Evolutionary conservation across 768 basidiomycete genomes (phyloP).

Genomic region (Tephrocybe sp.): DNA sequence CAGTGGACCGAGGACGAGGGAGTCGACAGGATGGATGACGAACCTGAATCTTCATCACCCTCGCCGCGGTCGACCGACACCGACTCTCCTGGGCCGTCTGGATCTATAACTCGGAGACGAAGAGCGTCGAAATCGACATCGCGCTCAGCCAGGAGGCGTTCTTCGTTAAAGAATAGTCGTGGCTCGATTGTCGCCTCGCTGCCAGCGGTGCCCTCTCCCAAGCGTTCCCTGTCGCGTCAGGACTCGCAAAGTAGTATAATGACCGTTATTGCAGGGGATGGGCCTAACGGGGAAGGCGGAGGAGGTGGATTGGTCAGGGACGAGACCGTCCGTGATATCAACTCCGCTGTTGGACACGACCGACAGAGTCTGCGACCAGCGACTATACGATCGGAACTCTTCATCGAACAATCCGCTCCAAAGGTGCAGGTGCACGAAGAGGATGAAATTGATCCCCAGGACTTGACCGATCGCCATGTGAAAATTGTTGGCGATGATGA

Average conservation of each 20-base stretch:
- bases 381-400: slow-evolving; percentile 26
- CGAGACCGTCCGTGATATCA: slow-evolving; percentile 28
- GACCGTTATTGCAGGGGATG: slow-evolving; percentile 63
- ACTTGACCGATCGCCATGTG: slow-evolving; percentile 36
- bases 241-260: slow-evolving; percentile 67
- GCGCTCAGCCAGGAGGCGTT: slow-evolving; percentile 24
- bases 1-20: slow-evolving; percentile 54
- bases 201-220: slow-evolving; percentile 33
- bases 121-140: slow-evolving; percentile 32
- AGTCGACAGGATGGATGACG: slow-evolving; percentile 35
- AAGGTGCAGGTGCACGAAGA: slow-evolving; percentile 11
- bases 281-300: slow-evolving; percentile 26
- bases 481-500: slow-evolving; percentile 51
- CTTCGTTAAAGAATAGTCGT: slow-evolving; percentile 40
- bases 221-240: slow-evolving; percentile 37
- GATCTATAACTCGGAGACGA: slow-evolving; percentile 21
- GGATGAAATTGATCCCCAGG: slow-evolving; percentile 13
- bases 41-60: slow-evolving; percentile 53
- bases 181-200: slow-evolving; percentile 69
- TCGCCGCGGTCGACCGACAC: slow-evolving; percentile 68
- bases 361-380: slow-evolving; percentile 25
- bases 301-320: slow-evolving; percentile 21
- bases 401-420: slow-evolving; percentile 19
- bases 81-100: slow-evolving; percentile 44
- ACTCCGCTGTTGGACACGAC: slow-evolving; percentile 18